Conservation (phyloP, 2,329 filamentous ascomycete genomes). For the Pestalotiopsis sp. region DNA sequence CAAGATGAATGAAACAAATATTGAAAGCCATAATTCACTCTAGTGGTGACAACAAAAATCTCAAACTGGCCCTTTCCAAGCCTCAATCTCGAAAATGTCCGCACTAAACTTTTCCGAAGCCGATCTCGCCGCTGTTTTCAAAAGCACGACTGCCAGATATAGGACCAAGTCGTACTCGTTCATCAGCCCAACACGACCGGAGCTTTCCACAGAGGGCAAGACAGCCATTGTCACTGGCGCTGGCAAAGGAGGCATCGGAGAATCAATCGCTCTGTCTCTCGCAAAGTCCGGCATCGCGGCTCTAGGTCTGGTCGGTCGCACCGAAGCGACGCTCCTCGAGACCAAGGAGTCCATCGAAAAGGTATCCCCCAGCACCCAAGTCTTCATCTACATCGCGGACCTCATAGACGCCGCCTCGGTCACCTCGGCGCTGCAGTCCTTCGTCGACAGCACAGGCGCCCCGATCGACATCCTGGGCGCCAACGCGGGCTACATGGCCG, state of each 20-base stretch:
- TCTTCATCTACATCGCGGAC: constrained; percentile 4
- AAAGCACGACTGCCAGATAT: background rate
- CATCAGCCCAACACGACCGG: constrained; percentile 3
- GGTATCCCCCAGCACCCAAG: background rate
- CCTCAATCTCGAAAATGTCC: background rate
- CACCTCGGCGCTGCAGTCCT: background rate
- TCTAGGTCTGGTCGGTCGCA: constrained; percentile 5
- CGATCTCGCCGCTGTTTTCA: background rate
- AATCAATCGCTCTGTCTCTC: constrained; percentile 2
- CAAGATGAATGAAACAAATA: background rate
- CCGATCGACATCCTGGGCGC: constrained; percentile 29
- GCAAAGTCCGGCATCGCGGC: constrained; percentile 10
- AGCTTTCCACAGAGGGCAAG: constrained; percentile 9
- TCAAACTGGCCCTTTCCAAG: background rate
- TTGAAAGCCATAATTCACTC: background rate
- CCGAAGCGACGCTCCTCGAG: constrained; percentile 1
- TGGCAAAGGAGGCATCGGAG: constrained; percentile 7
- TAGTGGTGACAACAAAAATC: background rate
- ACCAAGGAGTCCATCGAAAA: constrained; percentile 3
- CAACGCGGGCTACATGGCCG: constrained; percentile 28
- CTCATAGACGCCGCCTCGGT: background rate
- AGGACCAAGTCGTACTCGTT: background rate
- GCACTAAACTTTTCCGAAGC: background rate
- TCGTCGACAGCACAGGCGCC: constrained; percentile 1
- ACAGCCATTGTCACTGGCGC: constrained; percentile 7